These are phyloP conservation scores for Zizania palustris DNA, from an alignment of 202 grass and related monocot genomes.

Conservation along the genomic window DNA sequence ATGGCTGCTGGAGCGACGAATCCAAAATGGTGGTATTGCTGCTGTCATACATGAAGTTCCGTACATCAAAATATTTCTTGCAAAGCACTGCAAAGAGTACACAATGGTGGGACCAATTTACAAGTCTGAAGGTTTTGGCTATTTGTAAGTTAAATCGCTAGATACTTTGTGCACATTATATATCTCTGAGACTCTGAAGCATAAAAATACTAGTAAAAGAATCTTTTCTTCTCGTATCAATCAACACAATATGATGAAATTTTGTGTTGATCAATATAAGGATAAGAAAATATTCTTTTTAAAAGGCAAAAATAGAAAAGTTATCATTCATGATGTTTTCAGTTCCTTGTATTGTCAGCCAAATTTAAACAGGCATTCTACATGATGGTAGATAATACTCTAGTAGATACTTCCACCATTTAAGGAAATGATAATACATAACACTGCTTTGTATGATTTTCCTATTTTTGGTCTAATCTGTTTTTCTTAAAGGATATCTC, in stretches of 20 bases:
- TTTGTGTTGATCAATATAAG: neutral
- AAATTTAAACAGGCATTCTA: neutral
- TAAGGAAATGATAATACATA: neutral
- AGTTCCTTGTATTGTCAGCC: neutral
- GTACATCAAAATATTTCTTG: conserved; percentile 56
- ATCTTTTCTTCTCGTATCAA: no score
- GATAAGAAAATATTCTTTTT: neutral
- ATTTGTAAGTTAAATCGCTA: conserved; percentile 49
- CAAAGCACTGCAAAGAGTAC: conserved; percentile 53
- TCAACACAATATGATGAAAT: no score
- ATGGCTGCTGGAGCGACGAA: conserved; percentile 53
- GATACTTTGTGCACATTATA: neutral
- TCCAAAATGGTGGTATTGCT: conserved; percentile 54
- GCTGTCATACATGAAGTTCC: conserved; percentile 52
- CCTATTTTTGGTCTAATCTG: neutral
- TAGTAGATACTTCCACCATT: no score
- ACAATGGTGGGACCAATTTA: conserved; percentile 61
- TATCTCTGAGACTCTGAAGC: neutral
- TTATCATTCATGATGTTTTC: neutral
- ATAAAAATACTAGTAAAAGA: neutral
- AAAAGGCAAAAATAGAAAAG: neutral
- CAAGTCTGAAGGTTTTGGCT: conserved; percentile 58
- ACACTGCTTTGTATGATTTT: neutral
- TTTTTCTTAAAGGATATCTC: neutral
- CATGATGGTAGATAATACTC: no score